phyloP scores from a whole-genome alignment of 2,329 filamentous ascomycete genomes.

The Fusarium sp. region DNA sequence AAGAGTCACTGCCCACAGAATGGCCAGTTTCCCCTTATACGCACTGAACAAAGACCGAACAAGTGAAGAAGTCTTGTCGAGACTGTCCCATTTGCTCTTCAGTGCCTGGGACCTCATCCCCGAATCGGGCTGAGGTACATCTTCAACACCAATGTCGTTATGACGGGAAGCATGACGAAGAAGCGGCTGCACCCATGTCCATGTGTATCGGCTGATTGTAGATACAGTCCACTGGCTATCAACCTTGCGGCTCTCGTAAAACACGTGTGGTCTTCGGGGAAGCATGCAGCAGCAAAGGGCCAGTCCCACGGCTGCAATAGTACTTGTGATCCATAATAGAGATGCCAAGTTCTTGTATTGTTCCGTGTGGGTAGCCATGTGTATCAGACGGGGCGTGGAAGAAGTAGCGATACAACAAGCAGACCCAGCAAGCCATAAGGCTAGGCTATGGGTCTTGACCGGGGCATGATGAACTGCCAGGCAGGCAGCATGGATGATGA shows the following conservation, averaged over 20 bases:
- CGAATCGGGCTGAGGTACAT: constrained; percentile 71
- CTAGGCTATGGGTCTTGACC: constrained; percentile 63
- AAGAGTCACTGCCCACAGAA: constrained; percentile 70
- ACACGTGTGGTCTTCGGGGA: constrained; percentile 76
- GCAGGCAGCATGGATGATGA: constrained; percentile 63
- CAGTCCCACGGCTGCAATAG: constrained; percentile 57
- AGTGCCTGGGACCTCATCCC: constrained; percentile 62
- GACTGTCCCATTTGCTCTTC: constrained; percentile 61
- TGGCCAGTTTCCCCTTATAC: constrained; percentile 65
- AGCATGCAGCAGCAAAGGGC: constrained; percentile 64
- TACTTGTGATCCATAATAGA: constrained; percentile 57
- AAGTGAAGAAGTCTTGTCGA: constrained; percentile 60
- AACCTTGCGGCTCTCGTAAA: constrained; percentile 66
- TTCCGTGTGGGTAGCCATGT: constrained; percentile 46
- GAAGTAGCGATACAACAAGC: constrained; percentile 56
- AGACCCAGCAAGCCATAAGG: constrained; percentile 63
- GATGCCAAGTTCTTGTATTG: constrained; percentile 55
- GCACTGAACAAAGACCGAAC: constrained; percentile 69
- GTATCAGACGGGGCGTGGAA: constrained; percentile 58
- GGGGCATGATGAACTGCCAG: constrained; percentile 62
- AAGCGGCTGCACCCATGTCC: constrained; percentile 70
- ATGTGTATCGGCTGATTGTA: constrained; percentile 71
- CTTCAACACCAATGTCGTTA: constrained; percentile 69
- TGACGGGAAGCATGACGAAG: constrained; percentile 67
- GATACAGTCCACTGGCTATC: constrained; percentile 72